Evolutionary conservation across 306 rosid genomes (phyloP), one percentile per base, ranked within the genome.

Genomic region (Elaeagnus macrophylla): DNA sequence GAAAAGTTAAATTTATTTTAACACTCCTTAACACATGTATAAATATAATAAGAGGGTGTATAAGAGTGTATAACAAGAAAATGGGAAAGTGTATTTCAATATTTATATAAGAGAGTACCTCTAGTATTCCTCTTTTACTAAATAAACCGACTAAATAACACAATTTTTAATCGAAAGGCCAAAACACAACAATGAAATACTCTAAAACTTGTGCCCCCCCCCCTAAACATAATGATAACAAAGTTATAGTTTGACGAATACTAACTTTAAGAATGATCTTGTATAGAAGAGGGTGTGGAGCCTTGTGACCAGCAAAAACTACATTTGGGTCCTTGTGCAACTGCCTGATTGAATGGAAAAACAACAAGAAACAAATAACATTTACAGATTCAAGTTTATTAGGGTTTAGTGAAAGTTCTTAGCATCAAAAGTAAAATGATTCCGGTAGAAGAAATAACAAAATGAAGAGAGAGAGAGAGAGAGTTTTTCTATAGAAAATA

Each of bases 201-300:
- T 4, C 12, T 44, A 12, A 44, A 44, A n/a, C n/a, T n/a, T n/a
- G n/a, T n/a, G n/a, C n/a, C n/a, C n/a, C n/a, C n/a, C n/a, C 13
- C 6, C 12, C 12, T 12, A 44, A 44, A 11, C 13, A 44, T 44
- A 44, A 12, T 6, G 12, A 44, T 1, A 44, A 44, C n/a, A 44
- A 44, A 1, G 12, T 13, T 7, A 7, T 10, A 42, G 56, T 9
- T 4, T 52, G 37, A 45, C 2, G 20, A 35, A 9, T 11, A 53
- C 88, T 71, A 57, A 89, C 97, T 95, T 94, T 83, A 43, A 90
- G 72, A 43, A 80, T 66, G 42, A 86, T 83, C 79, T 82, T 86
- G 86, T 90, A 90, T 81, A 83, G 83, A 32, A 90, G 95, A 54
- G 97, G 97, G 50, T 86, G 95, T 46, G 95, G 91, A 68, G 86